Base-by-base conservation (phyloP, 306 rosid genomes). In the Prosopis cineraria region DNA sequence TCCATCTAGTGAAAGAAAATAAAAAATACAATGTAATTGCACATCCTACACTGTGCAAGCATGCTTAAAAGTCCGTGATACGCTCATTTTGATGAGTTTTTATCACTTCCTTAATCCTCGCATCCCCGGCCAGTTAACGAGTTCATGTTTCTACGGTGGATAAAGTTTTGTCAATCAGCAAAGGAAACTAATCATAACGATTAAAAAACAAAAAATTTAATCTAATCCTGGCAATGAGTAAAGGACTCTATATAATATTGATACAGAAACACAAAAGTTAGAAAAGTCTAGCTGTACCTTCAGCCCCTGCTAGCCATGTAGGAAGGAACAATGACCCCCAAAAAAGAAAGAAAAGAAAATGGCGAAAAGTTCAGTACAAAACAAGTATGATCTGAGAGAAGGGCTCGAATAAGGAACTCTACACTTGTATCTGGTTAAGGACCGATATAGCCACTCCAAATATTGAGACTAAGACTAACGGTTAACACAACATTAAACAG, bases 161-260 rank as follows among this genome's bases (percentile, higher is more conserved):
- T 13, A 13, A 44, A 13, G 19, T 56, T 74, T 81, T 87, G 83
- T 85, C 89, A 79, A 85, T 85, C 91, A 85, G 89, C 73, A 77
- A 31, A 34, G 70, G n/a, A 20, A 39, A 70, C 48, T 68, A 29
- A 22, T 33, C 40, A 34, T 64, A 34, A 36, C 22, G 10, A 1
- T 37, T 3, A n/a, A n/a, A n/a, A n/a, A n/a, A n/a, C 17, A 10
- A 16, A 36, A 36, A 25, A 63, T 17, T 41, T n/a, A 63, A 33
- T 30, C 40, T 62, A 33, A 31, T 62, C 13, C 4, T 33, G 6
- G 17, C 33, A 1, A 14, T 64, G 44, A n/a, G n/a, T 6, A 64
- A 3, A 33, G 17, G 22, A 4, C 37, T 31, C 37, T 34, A 4
- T 33, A 3, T 33, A 17, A 9, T 17, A 67, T 67, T 40, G 47